Conservation (phyloP, 2,329 filamentous ascomycete species). For the Aspergillus sojae region DNA sequence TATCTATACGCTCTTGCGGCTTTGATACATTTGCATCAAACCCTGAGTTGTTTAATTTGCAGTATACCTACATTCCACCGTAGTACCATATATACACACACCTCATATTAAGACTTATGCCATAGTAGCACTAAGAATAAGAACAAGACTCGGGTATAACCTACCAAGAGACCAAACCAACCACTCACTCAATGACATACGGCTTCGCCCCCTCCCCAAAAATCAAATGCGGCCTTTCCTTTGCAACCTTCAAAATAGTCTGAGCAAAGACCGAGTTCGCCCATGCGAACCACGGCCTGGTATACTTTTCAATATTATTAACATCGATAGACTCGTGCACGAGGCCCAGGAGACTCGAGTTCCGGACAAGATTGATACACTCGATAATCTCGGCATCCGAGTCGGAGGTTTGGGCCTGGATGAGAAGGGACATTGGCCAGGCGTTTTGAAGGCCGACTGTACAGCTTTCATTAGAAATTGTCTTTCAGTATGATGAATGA, state of each 20-base stretch:
- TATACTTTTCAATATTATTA: slow-evolving; percentile 69
- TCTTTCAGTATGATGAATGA: not conserved
- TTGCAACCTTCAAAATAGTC: slow-evolving; percentile 86
- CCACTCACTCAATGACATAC: slow-evolving; percentile 27
- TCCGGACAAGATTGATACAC: slow-evolving; percentile 73
- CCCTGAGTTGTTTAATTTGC: not conserved
- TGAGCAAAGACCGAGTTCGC: slow-evolving; percentile 95
- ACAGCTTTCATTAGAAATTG: not conserved
- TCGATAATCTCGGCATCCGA: slow-evolving; percentile 77
- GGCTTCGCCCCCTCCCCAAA: slow-evolving; percentile 63
- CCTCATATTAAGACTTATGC: not conserved
- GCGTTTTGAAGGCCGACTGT: slow-evolving; percentile 83
- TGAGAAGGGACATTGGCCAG: slow-evolving; percentile 94
- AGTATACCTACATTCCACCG: not conserved
- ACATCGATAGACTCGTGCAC: slow-evolving; percentile 94
- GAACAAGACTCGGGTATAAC: not conserved
- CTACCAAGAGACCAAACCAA: not conserved
- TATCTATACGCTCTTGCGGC: not conserved
- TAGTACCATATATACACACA: not conserved
- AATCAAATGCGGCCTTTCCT: slow-evolving; percentile 83
- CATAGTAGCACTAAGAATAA: not conserved
- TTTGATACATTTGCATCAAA: not conserved
- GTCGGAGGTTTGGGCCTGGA: slow-evolving; percentile 87
- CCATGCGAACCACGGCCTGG: slow-evolving; percentile 95
- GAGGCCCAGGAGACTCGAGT: slow-evolving; percentile 74